A percentile compares a stretch with the other conserved stretches of the same genome.
phyloP scores from a whole-genome alignment of 2,329 filamentous ascomycete species.

The Mycocentrospora acerina region DNA sequence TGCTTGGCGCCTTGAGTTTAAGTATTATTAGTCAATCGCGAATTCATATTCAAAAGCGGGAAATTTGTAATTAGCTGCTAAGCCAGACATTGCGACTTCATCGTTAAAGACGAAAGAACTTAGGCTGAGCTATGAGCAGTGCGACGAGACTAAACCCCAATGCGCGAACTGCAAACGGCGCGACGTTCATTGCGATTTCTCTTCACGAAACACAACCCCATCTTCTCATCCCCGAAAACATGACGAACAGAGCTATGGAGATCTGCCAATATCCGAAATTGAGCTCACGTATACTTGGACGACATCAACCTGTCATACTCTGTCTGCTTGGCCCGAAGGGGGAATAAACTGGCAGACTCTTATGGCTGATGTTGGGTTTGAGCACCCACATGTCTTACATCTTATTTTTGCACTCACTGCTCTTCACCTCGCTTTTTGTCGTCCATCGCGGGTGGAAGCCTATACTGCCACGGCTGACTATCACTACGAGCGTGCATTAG shows the following conservation, averaged over 20 bases:
- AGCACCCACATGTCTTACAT: slow-evolving; percentile 19
- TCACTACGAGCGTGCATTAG: slow-evolving; percentile 25
- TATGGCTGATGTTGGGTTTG: slow-evolving; percentile 22
- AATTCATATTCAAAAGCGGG: too few species aligned
- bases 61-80: too few species aligned
- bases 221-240: not conserved
- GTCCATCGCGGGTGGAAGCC: slow-evolving; percentile 15
- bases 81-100: too few species aligned
- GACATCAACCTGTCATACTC: slow-evolving; percentile 25
- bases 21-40: too few species aligned
- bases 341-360: slow-evolving; percentile 15
- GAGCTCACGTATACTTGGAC: slow-evolving; percentile 32
- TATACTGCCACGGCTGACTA: slow-evolving; percentile 21
- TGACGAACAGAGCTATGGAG: not conserved
- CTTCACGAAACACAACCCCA: not conserved
- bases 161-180: slow-evolving; percentile 27
- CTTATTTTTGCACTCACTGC: slow-evolving; percentile 29
- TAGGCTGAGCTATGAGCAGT: slow-evolving; percentile 11
- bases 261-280: slow-evolving; percentile 19
- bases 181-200: slow-evolving; percentile 26
- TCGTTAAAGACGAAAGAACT: too few species aligned
- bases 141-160: slow-evolving; percentile 29
- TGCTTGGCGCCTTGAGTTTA: too few species aligned
- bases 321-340: slow-evolving; percentile 18
- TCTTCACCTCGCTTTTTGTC: slow-evolving; percentile 24